A percentile compares a stretch with the other conserved stretches of the same genome.
phyloP scores from a whole-genome alignment of 306 rosid species.

The Begonia peltatifolia region DNA sequence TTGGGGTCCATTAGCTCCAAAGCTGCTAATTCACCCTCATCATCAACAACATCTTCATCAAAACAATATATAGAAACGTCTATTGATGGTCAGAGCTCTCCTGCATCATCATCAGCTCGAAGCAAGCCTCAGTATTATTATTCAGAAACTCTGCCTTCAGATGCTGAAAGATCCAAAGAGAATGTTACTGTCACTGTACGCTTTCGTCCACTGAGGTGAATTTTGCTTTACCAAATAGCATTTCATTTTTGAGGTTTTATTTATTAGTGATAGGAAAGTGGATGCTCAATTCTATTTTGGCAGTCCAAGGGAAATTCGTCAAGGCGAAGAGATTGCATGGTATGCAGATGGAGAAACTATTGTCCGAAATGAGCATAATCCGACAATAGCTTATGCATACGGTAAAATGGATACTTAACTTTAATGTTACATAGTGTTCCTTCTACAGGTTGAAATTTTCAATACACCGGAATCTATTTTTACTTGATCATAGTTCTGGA shows the following conservation, averaged over 20 bases:
- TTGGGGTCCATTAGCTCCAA: constrained; percentile 26
- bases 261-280: constrained; percentile 6
- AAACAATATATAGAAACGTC: constrained; percentile 62
- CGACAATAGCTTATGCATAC: constrained; percentile 85
- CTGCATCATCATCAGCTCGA: constrained; percentile 80
- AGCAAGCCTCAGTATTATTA: constrained; percentile 61
- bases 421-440: not conserved
- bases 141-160: constrained; percentile 38
- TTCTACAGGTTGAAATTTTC: no score
- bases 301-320: constrained; percentile 89
- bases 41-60: constrained; percentile 82
- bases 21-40: constrained; percentile 60
- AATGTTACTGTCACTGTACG: constrained; percentile 95
- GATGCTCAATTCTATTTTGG: constrained; percentile 10
- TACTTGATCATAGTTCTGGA: no score
- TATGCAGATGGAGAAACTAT: constrained; percentile 94
- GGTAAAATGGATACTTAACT: constrained; percentile 25
- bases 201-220: constrained; percentile 84
- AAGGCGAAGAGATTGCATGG: constrained; percentile 99
- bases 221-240: constrained; percentile 5
- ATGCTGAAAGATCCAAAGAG: constrained; percentile 45
- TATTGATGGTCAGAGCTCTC: constrained; percentile 63
- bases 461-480: no score
- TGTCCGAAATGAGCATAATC: constrained; percentile 84
- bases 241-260: constrained; percentile 4